phyloP scores from a whole-genome alignment of 352 stramenopile genomes.

The Pythium pyrilobum region DNA sequence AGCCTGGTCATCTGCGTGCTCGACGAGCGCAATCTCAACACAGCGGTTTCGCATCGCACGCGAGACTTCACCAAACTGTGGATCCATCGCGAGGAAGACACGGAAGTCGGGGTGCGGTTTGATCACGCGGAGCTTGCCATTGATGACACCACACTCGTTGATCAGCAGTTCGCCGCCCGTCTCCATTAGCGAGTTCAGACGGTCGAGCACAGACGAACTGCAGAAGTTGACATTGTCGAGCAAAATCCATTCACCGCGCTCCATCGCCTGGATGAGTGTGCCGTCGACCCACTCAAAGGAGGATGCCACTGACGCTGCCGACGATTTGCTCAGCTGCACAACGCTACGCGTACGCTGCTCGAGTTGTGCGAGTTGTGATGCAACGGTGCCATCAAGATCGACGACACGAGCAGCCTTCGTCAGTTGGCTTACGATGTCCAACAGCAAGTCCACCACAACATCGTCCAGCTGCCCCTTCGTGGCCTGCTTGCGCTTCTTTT shows the following conservation, averaged over 20 bases:
- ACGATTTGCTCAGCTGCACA: constrained; percentile 55
- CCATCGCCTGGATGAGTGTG: constrained; percentile 96
- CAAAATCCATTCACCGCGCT: constrained; percentile 98
- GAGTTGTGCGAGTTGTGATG: too few species aligned
- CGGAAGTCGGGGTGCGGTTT: constrained; percentile 97
- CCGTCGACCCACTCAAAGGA: constrained; percentile 99
- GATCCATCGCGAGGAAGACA: constrained; percentile 98
- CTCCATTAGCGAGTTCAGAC: constrained; percentile 99
- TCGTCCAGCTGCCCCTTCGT: constrained; percentile 66
- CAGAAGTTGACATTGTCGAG: constrained; percentile 99
- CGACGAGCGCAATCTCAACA: constrained; percentile 90
- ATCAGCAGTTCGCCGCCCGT: constrained; percentile 96
- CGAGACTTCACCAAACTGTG: constrained; percentile 95
- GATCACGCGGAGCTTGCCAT: constrained; percentile 90
- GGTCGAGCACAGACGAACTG: constrained; percentile 98
- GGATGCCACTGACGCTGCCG: constrained; percentile 53
- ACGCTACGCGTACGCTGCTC: constrained; percentile 20
- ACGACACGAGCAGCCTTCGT: constrained; percentile 22
- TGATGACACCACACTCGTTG: constrained; percentile 96
- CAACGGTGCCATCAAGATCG: too few species aligned
- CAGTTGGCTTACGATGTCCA: constrained; percentile 35
- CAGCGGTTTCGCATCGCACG: constrained; percentile 99
- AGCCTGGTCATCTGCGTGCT: constrained; percentile 33
- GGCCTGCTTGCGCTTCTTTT: constrained; percentile 40
- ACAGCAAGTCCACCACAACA: constrained; percentile 49